A percentile compares a stretch with the other conserved stretches of the same genome.
Evolutionary conservation across 306 rosid genomes (phyloP).

Genomic region (Castanea crenata): DNA sequence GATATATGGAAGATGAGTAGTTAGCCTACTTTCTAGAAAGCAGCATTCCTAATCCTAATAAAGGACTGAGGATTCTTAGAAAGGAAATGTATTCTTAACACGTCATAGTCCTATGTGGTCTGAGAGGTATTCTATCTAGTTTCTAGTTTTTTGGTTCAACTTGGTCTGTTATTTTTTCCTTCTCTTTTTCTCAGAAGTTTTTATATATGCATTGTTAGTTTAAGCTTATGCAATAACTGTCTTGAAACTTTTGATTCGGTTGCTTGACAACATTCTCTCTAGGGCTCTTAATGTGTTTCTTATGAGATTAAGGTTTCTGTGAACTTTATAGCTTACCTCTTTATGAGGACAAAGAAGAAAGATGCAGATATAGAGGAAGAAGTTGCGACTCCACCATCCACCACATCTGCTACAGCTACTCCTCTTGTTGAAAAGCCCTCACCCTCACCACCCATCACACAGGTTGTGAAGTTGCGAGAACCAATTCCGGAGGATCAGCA

Average conservation of each 20-base stretch:
- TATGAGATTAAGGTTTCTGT: constrained; percentile 31
- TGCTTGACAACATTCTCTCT: constrained; percentile 2
- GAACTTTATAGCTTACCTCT: constrained; percentile 64
- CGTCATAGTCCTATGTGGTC: background rate
- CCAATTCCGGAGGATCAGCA: constrained; percentile 59
- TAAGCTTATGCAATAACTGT: background rate
- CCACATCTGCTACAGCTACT: constrained; percentile 36
- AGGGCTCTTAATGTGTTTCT: constrained; percentile 9
- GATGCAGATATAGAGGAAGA: constrained; percentile 44
- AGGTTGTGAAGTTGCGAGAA: too few relatives aligned
- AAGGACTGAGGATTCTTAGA: background rate
- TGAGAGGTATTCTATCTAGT: background rate
- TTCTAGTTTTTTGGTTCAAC: background rate
- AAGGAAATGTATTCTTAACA: background rate
- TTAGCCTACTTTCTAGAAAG: background rate
- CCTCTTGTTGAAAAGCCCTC: constrained; percentile 12
- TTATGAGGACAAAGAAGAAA: constrained; percentile 73
- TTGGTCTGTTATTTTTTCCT: background rate
- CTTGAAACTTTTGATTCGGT: constrained; percentile 1
- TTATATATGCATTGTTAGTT: too few relatives aligned
- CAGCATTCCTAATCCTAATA: background rate
- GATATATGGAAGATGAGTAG: background rate
- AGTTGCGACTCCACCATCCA: constrained; percentile 30
- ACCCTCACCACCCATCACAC: too few relatives aligned
- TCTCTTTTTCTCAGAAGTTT: background rate